Conservation (phyloP, 1,284 basidiomycete species). For the Trichosporon faecale region DNA sequence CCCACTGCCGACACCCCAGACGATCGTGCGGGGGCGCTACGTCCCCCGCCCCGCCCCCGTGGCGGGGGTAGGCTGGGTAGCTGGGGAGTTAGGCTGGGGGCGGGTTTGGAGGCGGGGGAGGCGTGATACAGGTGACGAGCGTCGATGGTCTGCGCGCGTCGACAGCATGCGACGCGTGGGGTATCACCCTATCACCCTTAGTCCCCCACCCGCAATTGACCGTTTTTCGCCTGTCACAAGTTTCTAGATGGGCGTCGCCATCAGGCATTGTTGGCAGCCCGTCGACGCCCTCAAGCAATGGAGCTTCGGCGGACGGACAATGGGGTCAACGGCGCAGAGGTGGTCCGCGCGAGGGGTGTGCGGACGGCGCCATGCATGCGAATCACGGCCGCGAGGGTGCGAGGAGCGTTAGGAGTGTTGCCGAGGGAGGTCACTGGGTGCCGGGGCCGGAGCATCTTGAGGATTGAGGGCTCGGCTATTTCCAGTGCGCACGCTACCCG, state of each 20-base stretch:
- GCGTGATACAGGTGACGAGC: background rate
- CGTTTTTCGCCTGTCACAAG: background rate
- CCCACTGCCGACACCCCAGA: background rate
- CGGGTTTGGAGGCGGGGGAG: background rate
- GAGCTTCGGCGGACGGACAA: background rate
- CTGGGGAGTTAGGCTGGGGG: no score
- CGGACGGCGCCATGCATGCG: background rate
- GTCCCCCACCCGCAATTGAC: constrained; percentile 3
- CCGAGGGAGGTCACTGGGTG: no score
- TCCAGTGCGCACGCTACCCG: background rate
- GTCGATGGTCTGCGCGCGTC: no score
- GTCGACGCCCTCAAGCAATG: background rate
- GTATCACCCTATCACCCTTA: background rate
- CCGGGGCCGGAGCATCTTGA: constrained; percentile 1
- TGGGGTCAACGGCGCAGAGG: background rate
- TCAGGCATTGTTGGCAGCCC: background rate
- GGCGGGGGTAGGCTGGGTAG: no score
- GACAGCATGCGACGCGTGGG: background rate
- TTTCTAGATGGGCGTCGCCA: no score
- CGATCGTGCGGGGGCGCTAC: background rate
- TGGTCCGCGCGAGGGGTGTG: background rate
- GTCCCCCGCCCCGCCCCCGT: no score
- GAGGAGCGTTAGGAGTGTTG: background rate
- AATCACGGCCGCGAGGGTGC: background rate
- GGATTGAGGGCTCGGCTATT: background rate